Percentiles rank a stretch among this genome's conserved stretches.
Evolutionary conservation across 2,329 filamentous ascomycete genomes (phyloP).

Genomic region (Colletotrichum godetiae): DNA sequence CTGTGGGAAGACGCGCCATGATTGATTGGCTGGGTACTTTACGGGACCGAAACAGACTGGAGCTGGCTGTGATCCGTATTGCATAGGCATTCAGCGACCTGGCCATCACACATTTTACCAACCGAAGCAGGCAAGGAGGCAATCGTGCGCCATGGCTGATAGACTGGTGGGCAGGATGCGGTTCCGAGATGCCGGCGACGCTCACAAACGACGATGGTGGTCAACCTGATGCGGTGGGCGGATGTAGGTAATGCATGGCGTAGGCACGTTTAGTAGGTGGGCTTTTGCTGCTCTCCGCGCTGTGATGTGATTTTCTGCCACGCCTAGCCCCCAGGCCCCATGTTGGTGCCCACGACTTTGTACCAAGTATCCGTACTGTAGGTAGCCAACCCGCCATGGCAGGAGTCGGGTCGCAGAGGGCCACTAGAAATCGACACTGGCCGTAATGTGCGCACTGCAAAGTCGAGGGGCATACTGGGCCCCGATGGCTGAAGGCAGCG

Average conservation of each 20-base stretch:
- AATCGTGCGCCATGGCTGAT: neutral
- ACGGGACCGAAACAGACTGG: neutral
- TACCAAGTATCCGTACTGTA: neutral
- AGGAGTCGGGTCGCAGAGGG: neutral
- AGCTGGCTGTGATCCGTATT: neutral
- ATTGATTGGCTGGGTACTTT: neutral
- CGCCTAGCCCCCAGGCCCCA: neutral
- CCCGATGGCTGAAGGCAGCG: neutral
- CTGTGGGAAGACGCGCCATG: neutral
- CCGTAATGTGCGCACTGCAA: neutral
- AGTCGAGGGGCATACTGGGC: neutral
- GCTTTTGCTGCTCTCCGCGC: neutral
- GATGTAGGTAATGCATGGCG: neutral
- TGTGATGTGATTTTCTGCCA: neutral
- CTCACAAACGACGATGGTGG: conserved; percentile 11
- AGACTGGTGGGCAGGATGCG: conserved; percentile 1
- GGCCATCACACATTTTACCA: neutral
- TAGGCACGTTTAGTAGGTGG: neutral
- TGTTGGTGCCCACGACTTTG: conserved; percentile 4
- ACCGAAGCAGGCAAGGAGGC: neutral
- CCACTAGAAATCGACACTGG: conserved; percentile 11
- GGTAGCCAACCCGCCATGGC: conserved; percentile 2
- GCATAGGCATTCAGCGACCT: neutral
- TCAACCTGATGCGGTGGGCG: conserved; percentile 1
- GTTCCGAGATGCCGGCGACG: conserved; percentile 10